These are phyloP conservation scores for Astrocystis sublimbata DNA, from an alignment of 495 filamentous ascomycete genomes.

Conservation along the genomic window DNA sequence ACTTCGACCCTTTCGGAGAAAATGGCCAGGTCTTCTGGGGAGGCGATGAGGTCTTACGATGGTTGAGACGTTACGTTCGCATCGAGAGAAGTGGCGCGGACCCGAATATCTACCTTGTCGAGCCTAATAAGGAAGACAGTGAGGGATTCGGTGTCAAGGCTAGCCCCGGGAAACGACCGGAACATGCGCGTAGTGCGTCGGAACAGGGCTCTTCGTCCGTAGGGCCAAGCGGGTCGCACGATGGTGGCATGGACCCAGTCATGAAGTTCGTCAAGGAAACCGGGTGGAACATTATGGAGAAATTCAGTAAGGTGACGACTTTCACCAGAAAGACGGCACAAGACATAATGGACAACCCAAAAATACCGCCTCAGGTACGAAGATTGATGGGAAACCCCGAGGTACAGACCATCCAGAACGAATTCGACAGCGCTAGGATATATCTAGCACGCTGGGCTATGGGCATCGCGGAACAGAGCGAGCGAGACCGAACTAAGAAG, in stretches of 20 bases:
- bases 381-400: conserved; percentile 88
- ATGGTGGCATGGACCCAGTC: conserved; percentile 91
- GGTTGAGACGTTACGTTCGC: conserved; percentile 79
- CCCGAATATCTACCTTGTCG: conserved; percentile 84
- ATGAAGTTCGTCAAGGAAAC: conserved; percentile 95
- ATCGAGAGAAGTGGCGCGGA: conserved; percentile 84
- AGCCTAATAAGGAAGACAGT: conserved; percentile 82
- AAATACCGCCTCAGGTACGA: conserved; percentile 81
- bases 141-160: conserved; percentile 70
- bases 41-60: conserved; percentile 90
- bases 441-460: conserved; percentile 97
- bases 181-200: conserved; percentile 38
- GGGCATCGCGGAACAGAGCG: conserved; percentile 96
- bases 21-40: conserved; percentile 92
- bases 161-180: conserved; percentile 38
- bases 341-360: conserved; percentile 85
- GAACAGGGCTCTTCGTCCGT: conserved; percentile 27
- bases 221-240: conserved; percentile 44
- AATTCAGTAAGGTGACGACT: conserved; percentile 92
- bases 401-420: conserved; percentile 91
- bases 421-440: conserved; percentile 92
- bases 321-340: conserved; percentile 91
- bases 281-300: conserved; percentile 92
- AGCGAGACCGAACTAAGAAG: conserved; percentile 75
- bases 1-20: conserved; percentile 87